Conservation (phyloP, 768 basidiomycete species). For the Suillus bovinus region DNA sequence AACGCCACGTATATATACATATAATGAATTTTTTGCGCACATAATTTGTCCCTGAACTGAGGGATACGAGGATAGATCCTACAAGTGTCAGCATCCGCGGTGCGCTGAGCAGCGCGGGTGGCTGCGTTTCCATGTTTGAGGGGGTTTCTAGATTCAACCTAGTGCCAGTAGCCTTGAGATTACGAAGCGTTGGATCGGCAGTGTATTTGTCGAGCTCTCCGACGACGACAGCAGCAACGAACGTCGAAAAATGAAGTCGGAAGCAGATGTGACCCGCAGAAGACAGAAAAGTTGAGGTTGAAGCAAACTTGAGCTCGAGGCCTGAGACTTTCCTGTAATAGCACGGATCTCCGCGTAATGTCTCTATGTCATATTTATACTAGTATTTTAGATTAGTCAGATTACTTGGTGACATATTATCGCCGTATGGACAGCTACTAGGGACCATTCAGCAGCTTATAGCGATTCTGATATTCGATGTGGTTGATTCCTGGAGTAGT, state of each 20-base stretch:
- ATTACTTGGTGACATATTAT: too few relatives aligned
- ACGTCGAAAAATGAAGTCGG: not conserved
- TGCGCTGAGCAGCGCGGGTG: slow-evolving; percentile 36
- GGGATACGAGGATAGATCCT: slow-evolving; percentile 57
- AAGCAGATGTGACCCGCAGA: not conserved
- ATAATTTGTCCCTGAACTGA: slow-evolving; percentile 75
- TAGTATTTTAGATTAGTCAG: too few relatives aligned
- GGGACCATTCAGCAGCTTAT: too few relatives aligned
- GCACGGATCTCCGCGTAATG: too few relatives aligned
- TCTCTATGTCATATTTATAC: too few relatives aligned
- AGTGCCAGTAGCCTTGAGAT: not conserved
- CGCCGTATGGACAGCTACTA: too few relatives aligned
- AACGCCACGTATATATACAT: not conserved
- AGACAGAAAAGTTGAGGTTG: not conserved
- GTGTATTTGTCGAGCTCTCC: not conserved
- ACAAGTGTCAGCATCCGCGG: slow-evolving; percentile 50
- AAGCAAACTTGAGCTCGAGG: not conserved
- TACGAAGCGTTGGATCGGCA: not conserved
- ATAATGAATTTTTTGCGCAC: slow-evolving; percentile 40
- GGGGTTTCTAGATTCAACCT: slow-evolving; percentile 3
- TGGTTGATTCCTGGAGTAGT: too few relatives aligned
- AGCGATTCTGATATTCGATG: too few relatives aligned
- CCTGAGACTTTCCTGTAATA: too few relatives aligned
- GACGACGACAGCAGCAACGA: not conserved
- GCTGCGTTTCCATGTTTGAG: slow-evolving; percentile 14